These are phyloP conservation scores for Fulvia fulva DNA, from an alignment of 2,329 filamentous ascomycete genomes.

Conservation along the genomic window DNA sequence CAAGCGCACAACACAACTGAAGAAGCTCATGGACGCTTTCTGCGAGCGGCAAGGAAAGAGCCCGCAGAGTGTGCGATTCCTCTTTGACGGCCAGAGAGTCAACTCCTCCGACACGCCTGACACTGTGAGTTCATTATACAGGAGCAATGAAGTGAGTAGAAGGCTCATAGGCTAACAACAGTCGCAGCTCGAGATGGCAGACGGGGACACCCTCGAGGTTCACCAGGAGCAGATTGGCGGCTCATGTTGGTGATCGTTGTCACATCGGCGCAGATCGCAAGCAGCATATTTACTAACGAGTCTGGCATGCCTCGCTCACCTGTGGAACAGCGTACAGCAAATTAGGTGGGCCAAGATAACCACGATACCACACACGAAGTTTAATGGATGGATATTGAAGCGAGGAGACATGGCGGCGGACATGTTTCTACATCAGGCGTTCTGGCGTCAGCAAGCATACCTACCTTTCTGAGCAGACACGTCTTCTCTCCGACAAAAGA, in stretches of 20 bases:
- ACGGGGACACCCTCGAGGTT: constrained; percentile 93
- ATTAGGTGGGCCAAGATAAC: background rate
- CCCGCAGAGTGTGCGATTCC: constrained; percentile 77
- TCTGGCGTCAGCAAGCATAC: background rate
- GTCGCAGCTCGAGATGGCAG: constrained; percentile 84
- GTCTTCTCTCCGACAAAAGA: background rate
- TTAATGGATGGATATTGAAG: background rate
- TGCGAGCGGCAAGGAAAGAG: constrained; percentile 94
- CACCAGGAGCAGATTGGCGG: constrained; percentile 98
- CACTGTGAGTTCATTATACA: constrained; percentile 62
- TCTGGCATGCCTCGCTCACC: background rate
- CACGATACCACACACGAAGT: background rate
- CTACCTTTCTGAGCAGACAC: background rate
- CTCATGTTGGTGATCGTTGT: constrained; percentile 14
- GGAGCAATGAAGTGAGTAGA: background rate
- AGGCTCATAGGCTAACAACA: constrained; percentile 2
- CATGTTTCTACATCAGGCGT: background rate
- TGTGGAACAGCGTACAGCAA: background rate
- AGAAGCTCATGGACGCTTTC: constrained; percentile 98
- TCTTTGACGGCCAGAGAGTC: constrained; percentile 94
- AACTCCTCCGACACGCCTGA: constrained; percentile 87
- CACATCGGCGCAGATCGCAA: background rate
- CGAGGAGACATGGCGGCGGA: background rate
- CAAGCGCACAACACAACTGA: constrained; percentile 90
- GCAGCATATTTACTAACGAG: background rate